Conservation (phyloP, 2,329 filamentous ascomycete genomes). For the Colletotrichum sidae region DNA sequence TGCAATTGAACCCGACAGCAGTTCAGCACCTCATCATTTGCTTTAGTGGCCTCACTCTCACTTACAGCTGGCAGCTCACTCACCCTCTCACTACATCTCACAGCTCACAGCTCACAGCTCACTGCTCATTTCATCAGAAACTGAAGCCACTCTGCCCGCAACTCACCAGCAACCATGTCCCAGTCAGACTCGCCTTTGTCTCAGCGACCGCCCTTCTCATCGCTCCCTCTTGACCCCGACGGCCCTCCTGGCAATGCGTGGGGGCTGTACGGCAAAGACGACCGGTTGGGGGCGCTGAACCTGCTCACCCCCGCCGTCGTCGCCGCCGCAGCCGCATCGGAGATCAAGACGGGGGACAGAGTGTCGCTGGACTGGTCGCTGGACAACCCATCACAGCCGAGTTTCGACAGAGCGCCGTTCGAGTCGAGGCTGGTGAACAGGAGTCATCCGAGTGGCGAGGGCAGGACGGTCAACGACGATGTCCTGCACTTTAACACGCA, state of each 20-base stretch:
- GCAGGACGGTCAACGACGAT: slow-evolving; percentile 48
- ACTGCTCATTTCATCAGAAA: not conserved
- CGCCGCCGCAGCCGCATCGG: slow-evolving; percentile 39
- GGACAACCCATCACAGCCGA: slow-evolving; percentile 45
- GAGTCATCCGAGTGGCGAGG: slow-evolving; percentile 44
- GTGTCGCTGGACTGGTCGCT: slow-evolving; percentile 50
- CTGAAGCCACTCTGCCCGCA: no score
- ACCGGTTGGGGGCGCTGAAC: slow-evolving; percentile 67
- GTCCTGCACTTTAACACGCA: slow-evolving; percentile 50
- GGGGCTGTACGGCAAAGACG: slow-evolving; percentile 63
- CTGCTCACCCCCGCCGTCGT: slow-evolving; percentile 62
- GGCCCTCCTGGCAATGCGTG: slow-evolving; percentile 66
- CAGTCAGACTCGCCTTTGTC: not conserved
- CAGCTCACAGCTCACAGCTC: not conserved
- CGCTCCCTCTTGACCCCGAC: slow-evolving; percentile 60
- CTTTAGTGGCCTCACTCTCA: not conserved
- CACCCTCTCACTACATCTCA: not conserved
- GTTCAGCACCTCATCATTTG: not conserved
- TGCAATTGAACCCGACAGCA: slow-evolving; percentile 13
- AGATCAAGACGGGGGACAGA: slow-evolving; percentile 40
- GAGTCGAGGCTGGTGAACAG: slow-evolving; percentile 53
- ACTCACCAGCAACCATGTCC: slow-evolving; percentile 2
- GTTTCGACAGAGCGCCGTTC: slow-evolving; percentile 46
- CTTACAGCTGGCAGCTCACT: not conserved
- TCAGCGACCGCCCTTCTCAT: slow-evolving; percentile 28